These are phyloP conservation scores for Pueraria montana DNA, from an alignment of 306 rosid genomes.

Conservation along the genomic window DNA sequence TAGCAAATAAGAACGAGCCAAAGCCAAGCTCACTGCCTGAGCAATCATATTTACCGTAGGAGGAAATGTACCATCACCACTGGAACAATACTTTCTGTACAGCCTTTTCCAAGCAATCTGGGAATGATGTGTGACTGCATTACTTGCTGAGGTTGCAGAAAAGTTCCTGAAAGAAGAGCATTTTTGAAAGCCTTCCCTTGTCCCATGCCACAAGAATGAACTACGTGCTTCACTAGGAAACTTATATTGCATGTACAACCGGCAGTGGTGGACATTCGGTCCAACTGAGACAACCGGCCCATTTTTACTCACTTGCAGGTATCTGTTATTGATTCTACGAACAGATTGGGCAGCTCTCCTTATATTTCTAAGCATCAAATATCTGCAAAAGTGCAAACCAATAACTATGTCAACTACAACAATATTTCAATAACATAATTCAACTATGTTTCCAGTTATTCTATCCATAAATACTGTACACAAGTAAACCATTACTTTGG, in stretches of 20 bases:
- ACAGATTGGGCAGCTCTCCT: slow-evolving; percentile 60
- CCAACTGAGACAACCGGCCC: slow-evolving; percentile 62
- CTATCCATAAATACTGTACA: slow-evolving; percentile 6
- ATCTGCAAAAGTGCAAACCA: slow-evolving; percentile 74
- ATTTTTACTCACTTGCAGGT: slow-evolving; percentile 56
- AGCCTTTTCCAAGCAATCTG: slow-evolving; percentile 78
- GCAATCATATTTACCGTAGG: slow-evolving; percentile 73
- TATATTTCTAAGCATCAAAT: slow-evolving; percentile 70
- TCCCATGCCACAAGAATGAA: slow-evolving; percentile 55
- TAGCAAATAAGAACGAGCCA: slow-evolving; percentile 74
- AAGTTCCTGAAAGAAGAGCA: slow-evolving; percentile 53
- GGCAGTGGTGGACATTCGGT: slow-evolving; percentile 59
- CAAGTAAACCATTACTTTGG: slow-evolving; percentile 8
- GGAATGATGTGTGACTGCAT: slow-evolving; percentile 59
- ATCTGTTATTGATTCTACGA: slow-evolving; percentile 55
- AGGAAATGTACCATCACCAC: slow-evolving; percentile 54
- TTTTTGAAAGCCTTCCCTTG: slow-evolving; percentile 53
- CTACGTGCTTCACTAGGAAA: slow-evolving; percentile 55
- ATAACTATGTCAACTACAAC: slow-evolving; percentile 39
- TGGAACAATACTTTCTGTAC: slow-evolving; percentile 60
- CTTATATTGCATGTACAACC: slow-evolving; percentile 55
- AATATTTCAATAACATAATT: slow-evolving; percentile 27
- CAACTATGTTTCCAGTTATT: slow-evolving; percentile 11
- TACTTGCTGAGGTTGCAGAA: slow-evolving; percentile 57
- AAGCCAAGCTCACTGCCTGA: slow-evolving; percentile 89